Evolutionary conservation across 1,284 basidiomycete species (phyloP).

Genomic region (Irpex sp.): DNA sequence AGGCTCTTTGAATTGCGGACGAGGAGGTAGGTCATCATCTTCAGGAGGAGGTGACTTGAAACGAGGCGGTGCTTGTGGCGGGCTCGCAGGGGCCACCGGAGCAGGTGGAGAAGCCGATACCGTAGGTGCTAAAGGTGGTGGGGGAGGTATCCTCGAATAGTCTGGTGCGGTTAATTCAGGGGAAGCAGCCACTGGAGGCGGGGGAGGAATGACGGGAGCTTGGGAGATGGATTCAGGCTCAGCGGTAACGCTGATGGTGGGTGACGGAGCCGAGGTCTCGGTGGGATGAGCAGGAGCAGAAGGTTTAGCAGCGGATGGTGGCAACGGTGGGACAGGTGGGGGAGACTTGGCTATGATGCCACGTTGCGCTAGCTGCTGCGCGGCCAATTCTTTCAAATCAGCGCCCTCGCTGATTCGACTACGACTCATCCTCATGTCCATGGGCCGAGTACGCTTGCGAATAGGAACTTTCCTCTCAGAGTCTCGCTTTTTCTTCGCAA

Average conservation of each 20-base stretch:
- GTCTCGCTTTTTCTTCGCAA: constrained; percentile 82
- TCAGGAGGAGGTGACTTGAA: constrained; percentile 40
- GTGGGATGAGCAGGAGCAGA: constrained; percentile 1
- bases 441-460: constrained; percentile 83
- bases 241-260: constrained; percentile 8
- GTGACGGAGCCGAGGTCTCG: constrained; percentile 2
- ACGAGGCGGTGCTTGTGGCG: constrained; percentile 20
- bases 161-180: not conserved
- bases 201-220: constrained; percentile 13
- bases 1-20: constrained; percentile 51
- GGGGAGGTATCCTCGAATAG: constrained; percentile 30
- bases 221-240: constrained; percentile 13
- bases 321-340: constrained; percentile 16
- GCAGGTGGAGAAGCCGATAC: constrained; percentile 14
- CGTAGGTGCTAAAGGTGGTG: constrained; percentile 29
- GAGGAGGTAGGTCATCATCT: constrained; percentile 36
- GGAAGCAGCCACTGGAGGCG: constrained; percentile 12
- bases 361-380: constrained; percentile 43
- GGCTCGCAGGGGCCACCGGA: not conserved
- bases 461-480: constrained; percentile 77
- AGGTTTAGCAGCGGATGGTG: constrained; percentile 8
- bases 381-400: constrained; percentile 50
- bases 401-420: constrained; percentile 39
- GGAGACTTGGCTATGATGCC: constrained; percentile 21
- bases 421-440: constrained; percentile 85